Evolutionary conservation across 306 rosid genomes (phyloP).

Genomic region (Rosa multiflora): DNA sequence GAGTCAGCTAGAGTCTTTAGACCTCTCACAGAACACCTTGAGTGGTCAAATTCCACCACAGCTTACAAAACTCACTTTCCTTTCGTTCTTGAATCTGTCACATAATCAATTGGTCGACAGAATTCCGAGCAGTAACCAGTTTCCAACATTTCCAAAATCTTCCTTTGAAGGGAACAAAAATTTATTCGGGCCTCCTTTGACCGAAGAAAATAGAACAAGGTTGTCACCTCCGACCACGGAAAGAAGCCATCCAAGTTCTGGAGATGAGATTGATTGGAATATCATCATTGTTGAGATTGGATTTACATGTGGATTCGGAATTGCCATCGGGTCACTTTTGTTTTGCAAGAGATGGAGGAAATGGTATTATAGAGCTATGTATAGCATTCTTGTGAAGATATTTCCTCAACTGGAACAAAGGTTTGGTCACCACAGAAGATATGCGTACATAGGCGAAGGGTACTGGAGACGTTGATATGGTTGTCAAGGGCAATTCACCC

Average conservation of each 20-base stretch:
- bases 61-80: constrained; percentile 23
- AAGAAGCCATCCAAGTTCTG: not conserved
- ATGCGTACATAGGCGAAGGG: not conserved
- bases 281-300: not conserved
- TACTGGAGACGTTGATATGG: not conserved
- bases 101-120: constrained; percentile 19
- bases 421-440: not conserved
- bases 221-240: not conserved
- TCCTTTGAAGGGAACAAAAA: constrained; percentile 21
- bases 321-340: not conserved
- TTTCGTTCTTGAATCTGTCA: constrained; percentile 25
- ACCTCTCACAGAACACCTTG: constrained; percentile 33
- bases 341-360: not conserved
- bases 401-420: not conserved
- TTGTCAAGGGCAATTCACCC: not conserved
- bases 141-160: constrained; percentile 1
- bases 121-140: constrained; percentile 6
- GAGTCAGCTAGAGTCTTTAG: constrained; percentile 2
- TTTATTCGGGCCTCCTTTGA: constrained; percentile 33
- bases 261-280: not conserved
- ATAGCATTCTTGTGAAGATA: not conserved
- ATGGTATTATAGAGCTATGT: not conserved
- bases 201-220: not conserved
- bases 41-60: constrained; percentile 21
- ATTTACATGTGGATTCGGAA: not conserved